Evolutionary conservation across 495 filamentous ascomycete species (phyloP), one percentile per base, ranked within the genome.

Genomic region (Chaetomidium leptoderma): DNA sequence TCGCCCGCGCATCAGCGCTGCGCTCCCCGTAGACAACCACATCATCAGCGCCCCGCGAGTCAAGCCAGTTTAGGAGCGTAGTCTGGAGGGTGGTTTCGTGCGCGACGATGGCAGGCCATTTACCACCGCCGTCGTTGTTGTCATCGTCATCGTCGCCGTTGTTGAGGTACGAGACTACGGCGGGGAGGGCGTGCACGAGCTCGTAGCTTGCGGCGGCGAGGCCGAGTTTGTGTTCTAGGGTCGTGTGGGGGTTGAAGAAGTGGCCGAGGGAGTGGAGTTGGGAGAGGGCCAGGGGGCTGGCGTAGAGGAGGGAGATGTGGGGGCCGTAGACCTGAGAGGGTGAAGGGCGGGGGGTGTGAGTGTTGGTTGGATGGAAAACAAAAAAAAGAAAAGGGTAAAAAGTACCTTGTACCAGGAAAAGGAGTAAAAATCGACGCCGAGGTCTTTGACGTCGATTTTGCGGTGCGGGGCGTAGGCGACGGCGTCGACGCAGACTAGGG

Each of bases 401-500:
- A 4, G 4, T 62, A 78, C 76, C 69, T 90, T 89, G 70, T 89
- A 89, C 81, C 88, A 91, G 3, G 78, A 83, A 61, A 89, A 85
- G n/a, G 81, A 75, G 65, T 90, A 91, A 64, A 89, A 81, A 63
- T 90, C 87, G 0, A 87, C 86, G 0, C 78, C 86, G 5, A 90
- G 72, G 1, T 64, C 81, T 52, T 73, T 72, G 16, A 90, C 84
- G 65, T 92, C 85, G 27, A 90, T 72, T 29, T 68, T 71, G 29
- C 87, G 72, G 61, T 92, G 88, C 3, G 88, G 86, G 14, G 86
- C 86, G 58, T 81, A 84, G 27, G 85, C 84, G 0, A 90, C 88
- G 2, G 79, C 87, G 69, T 90, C 75, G n/a, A 78, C 75, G 59
- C 71, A 75, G 2, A 77, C 55, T 3, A 78, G 66, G 24, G 77